Base-by-base conservation (phyloP, 1,284 basidiomycete genomes). In the Ustilago xerochloae region DNA sequence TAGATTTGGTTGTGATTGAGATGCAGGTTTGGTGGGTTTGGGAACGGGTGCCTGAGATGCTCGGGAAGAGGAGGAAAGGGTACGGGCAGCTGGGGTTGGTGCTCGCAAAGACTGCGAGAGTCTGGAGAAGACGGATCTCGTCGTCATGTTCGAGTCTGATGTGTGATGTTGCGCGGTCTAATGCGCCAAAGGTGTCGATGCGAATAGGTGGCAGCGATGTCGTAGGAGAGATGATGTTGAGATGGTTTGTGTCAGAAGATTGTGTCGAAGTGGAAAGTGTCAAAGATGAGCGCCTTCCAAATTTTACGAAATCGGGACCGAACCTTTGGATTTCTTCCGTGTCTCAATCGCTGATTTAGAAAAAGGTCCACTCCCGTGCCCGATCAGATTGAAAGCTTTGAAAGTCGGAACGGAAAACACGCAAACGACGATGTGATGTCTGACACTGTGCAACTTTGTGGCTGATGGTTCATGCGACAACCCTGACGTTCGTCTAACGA, bases 21-120 rank as follows among this genome's bases (percentile, higher is more conserved):
- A 75, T 1, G 72, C 68, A 2, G 72, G 72, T 35, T 63, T 66
- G 49, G 72, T 75, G 6, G 67, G 56, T 7, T 20, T 56, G 3
- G 60, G 60, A 3, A 70, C 47, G 15, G 72, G 72, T 6, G 72
- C 72, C 43, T 75, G 72, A 20, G 49, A 48, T 9, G 49, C 35
- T n/a, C 57, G 50, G 13, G 60, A 69, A 15, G 66, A 55, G 6
- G 66, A 69, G 5, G 66, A 69, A 38, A 69, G 60, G n/a, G 46
- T 28, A 43, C 66, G 66, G 8, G 53, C 53, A 22, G 56, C 32
- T 15, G 57, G 57, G 5, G 63, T 48, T 24, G 49, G 49, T 4
- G 49, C 35, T 29, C 59, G 65, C 55, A 68, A 35, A 4, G 65
- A 50, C 52, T 63, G 66, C 48, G 61, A 55, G 66, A 69, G 12